These are phyloP conservation scores for Corynascus novoguineensis DNA, from an alignment of 495 filamentous ascomycete species.

Conservation along the genomic window DNA sequence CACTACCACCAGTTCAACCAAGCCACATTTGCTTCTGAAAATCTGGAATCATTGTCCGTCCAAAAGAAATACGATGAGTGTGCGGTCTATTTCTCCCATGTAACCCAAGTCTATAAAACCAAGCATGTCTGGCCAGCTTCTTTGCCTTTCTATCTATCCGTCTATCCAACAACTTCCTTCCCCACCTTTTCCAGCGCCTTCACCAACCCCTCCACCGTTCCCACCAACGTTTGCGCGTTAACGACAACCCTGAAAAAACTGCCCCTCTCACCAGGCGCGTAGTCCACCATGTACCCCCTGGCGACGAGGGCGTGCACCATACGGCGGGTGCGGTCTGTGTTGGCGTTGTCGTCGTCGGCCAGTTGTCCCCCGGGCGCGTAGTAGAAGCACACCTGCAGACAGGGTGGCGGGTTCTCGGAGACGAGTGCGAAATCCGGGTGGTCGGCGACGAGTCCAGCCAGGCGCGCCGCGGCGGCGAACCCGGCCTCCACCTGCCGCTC, in stretches of 20 bases:
- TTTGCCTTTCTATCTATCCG: neutral
- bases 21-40: no score
- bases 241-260: conserved; percentile 88
- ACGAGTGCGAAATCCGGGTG: conserved; percentile 62
- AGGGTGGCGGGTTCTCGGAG: conserved; percentile 72
- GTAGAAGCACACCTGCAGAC: conserved; percentile 93
- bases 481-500: conserved; percentile 60
- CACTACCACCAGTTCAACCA: no score
- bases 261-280: conserved; percentile 72
- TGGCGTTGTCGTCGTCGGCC: conserved; percentile 49
- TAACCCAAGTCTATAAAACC: no score
- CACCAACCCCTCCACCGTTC: conserved; percentile 73
- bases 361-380: conserved; percentile 58
- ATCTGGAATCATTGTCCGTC: no score
- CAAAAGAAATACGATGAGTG: no score
- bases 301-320: conserved; percentile 60
- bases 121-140: no score
- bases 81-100: no score
- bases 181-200: conserved; percentile 65
- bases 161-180: conserved; percentile 33
- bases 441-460: conserved; percentile 52
- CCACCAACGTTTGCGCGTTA: conserved; percentile 63
- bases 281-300: conserved; percentile 91
- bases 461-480: conserved; percentile 59
- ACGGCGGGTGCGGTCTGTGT: conserved; percentile 61